phyloP scores from a whole-genome alignment of 306 rosid genomes.

The Alnus glutinosa region DNA sequence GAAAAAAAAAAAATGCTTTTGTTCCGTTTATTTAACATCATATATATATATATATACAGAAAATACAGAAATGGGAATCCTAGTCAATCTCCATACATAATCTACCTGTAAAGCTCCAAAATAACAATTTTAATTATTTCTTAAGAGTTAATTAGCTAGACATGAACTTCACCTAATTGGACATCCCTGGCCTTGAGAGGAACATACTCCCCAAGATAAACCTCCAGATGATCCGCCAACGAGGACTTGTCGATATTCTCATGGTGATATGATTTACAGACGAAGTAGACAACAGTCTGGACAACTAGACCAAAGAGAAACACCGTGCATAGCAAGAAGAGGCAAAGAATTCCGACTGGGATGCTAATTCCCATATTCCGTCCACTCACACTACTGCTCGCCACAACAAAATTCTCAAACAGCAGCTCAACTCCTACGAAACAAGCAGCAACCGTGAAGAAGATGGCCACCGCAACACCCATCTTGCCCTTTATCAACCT shows the following conservation, averaged over 20 bases:
- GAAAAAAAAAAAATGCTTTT: no score
- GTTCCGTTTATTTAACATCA: no score
- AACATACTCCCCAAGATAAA: constrained; percentile 27
- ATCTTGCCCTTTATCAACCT: no score
- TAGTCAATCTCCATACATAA: neutral
- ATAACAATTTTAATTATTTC: neutral
- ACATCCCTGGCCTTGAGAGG: constrained; percentile 23
- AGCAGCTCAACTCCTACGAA: no score
- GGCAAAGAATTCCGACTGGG: constrained; percentile 15
- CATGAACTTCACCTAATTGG: constrained; percentile 8
- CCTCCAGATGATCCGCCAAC: constrained; percentile 32
- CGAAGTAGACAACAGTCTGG: constrained; percentile 29
- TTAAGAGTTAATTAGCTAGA: neutral
- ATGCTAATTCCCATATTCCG: neutral
- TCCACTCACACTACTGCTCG: no score
- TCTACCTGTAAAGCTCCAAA: neutral
- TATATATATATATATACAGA: no score
- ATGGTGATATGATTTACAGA: constrained; percentile 38
- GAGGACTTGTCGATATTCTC: constrained; percentile 31
- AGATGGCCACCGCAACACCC: no score
- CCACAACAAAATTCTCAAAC: no score
- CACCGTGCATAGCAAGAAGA: constrained; percentile 16
- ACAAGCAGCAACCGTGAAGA: no score
- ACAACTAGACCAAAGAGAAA: constrained; percentile 28
- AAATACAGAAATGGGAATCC: neutral